Percentiles rank a stretch among this genome's conserved stretches.
These are phyloP conservation scores for Aspergillus hortae DNA, from an alignment of 2,329 filamentous ascomycete species.

Conservation along the genomic window DNA sequence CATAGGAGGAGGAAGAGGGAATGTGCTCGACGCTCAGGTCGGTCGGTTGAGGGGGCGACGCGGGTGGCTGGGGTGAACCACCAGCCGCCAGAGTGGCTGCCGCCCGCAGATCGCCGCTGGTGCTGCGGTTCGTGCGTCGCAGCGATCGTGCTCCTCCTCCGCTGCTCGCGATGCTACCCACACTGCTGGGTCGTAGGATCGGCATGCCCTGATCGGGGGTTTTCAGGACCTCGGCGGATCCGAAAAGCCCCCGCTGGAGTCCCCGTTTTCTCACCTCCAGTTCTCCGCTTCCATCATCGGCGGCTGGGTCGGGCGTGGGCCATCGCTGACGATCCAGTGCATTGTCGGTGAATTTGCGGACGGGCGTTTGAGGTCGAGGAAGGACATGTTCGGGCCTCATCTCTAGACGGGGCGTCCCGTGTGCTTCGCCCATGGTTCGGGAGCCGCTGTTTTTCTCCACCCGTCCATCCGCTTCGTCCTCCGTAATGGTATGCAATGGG, in stretches of 20 bases:
- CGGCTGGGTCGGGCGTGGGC: slow-evolving; percentile 26
- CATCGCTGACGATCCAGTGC: slow-evolving; percentile 27
- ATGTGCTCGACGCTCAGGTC: slow-evolving; percentile 36
- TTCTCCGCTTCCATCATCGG: slow-evolving; percentile 15
- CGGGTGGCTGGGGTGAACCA: slow-evolving; percentile 19
- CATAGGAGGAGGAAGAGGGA: slow-evolving; percentile 56
- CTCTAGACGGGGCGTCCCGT: slow-evolving; percentile 32
- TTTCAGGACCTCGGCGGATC: slow-evolving; percentile 36
- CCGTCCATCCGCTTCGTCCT: slow-evolving; percentile 39
- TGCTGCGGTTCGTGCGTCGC: slow-evolving; percentile 62
- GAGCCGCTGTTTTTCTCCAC: slow-evolving; percentile 35
- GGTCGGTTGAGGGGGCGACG: slow-evolving; percentile 9
- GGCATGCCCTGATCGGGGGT: slow-evolving; percentile 29
- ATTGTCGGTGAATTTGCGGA: slow-evolving; percentile 33
- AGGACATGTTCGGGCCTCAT: slow-evolving; percentile 40
- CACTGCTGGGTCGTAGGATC: slow-evolving; percentile 48
- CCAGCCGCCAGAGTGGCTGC: slow-evolving; percentile 52
- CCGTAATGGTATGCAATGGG: slow-evolving; percentile 51
- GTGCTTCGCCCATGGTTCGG: slow-evolving; percentile 37
- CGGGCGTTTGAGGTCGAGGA: slow-evolving; percentile 27
- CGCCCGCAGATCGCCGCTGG: slow-evolving; percentile 58
- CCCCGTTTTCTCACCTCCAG: slow-evolving; percentile 27
- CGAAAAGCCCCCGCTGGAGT: neutral
- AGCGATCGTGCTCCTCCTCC: slow-evolving; percentile 44
- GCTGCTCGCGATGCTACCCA: slow-evolving; percentile 45